These are phyloP conservation scores for Auriculariales sp. DNA, from an alignment of 768 basidiomycete genomes.

Conservation along the genomic window DNA sequence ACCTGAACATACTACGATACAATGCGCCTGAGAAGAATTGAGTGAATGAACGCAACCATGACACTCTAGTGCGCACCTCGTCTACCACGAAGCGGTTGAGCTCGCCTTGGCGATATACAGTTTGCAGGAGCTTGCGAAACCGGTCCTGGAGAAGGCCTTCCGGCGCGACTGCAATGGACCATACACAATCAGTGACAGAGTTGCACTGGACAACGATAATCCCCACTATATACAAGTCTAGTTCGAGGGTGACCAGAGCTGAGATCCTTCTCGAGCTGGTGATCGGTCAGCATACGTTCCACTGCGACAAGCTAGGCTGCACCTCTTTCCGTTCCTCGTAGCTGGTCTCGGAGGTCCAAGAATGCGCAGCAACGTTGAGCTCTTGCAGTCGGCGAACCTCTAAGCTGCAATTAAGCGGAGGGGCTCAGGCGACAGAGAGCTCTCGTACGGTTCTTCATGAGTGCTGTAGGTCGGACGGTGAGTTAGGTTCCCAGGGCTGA, in stretches of 20 bases:
- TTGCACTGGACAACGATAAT: too few species aligned
- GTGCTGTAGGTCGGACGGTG: conserved; percentile 25
- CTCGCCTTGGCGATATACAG: conserved; percentile 36
- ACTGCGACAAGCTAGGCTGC: background rate
- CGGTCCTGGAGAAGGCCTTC: conserved; percentile 49
- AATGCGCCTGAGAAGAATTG: conserved; percentile 43
- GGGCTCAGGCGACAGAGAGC: background rate
- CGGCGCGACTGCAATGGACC: conserved; percentile 47
- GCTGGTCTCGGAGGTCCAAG: conserved; percentile 54
- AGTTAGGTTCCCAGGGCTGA: background rate
- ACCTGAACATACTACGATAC: conserved; percentile 51
- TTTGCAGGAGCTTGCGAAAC: conserved; percentile 34
- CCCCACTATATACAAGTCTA: conserved; percentile 60
- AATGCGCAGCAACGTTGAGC: conserved; percentile 40
- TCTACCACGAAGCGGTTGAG: conserved; percentile 69
- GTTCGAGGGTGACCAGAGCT: conserved; percentile 39
- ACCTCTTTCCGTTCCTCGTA: conserved; percentile 42
- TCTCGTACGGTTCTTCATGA: conserved; percentile 77
- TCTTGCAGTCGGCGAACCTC: conserved; percentile 48
- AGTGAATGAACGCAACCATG: background rate
- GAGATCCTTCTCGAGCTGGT: conserved; percentile 51
- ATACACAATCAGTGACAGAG: background rate
- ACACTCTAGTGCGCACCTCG: conserved; percentile 41
- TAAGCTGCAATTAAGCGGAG: conserved; percentile 13
- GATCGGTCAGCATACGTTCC: background rate